Evolutionary conservation across 768 basidiomycete genomes (phyloP).

Genomic region (Fomitopsis pulvina): DNA sequence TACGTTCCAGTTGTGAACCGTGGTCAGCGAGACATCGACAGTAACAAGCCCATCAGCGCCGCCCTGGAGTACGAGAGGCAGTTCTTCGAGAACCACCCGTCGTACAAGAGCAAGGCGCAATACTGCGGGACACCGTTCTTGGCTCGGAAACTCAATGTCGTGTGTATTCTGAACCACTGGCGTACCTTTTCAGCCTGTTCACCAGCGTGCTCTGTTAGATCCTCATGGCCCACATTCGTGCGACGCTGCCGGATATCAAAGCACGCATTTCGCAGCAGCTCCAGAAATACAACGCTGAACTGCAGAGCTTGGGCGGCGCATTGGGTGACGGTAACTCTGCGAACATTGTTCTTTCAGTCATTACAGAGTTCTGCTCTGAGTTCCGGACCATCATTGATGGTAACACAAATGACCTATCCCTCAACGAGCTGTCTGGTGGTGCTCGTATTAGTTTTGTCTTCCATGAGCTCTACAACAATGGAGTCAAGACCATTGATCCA

Average conservation of each 20-base stretch:
- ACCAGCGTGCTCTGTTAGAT: constrained; percentile 46
- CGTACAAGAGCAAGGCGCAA: constrained; percentile 89
- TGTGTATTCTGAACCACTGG: constrained; percentile 73
- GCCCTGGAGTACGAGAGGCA: constrained; percentile 87
- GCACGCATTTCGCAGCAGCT: constrained; percentile 87
- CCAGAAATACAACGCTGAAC: constrained; percentile 81
- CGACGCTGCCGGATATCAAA: constrained; percentile 98
- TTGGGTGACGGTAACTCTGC: constrained; percentile 81
- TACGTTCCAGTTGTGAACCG: constrained; percentile 99
- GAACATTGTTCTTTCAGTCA: constrained; percentile 92
- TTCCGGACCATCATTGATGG: constrained; percentile 97
- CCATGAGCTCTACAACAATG: constrained; percentile 97
- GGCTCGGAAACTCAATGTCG: constrained; percentile 92
- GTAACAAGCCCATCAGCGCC: constrained; percentile 71
- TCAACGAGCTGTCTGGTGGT: constrained; percentile 98
- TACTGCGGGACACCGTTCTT: constrained; percentile 98
- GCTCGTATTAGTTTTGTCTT: constrained; percentile 98
- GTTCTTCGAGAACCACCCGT: constrained; percentile 92
- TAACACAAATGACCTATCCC: constrained; percentile 88
- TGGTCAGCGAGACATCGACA: constrained; percentile 95
- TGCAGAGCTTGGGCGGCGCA: constrained; percentile 79
- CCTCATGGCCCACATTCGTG: constrained; percentile 97
- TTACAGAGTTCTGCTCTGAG: constrained; percentile 96
- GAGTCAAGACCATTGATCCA: constrained; percentile 92
- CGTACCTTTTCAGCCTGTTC: constrained; percentile 74